phyloP scores from a whole-genome alignment of 345 rosid species.

The Eucalyptus sp. region DNA sequence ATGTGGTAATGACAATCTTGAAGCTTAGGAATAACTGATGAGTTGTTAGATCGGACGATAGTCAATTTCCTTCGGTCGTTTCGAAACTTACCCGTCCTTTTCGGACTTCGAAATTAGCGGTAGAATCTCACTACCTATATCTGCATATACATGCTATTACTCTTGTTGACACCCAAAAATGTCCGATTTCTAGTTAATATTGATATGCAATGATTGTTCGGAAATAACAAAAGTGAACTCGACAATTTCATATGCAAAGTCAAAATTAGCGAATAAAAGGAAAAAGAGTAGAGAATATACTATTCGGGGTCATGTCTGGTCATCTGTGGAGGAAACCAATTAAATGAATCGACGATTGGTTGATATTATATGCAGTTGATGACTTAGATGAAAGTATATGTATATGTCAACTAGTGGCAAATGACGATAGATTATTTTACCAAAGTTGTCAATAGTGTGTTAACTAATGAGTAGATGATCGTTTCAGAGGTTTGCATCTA shows the following conservation, averaged over 20 bases:
- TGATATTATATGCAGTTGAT: too few relatives aligned
- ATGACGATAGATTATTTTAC: fast-evolving
- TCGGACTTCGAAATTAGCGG: background rate
- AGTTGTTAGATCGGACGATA: background rate
- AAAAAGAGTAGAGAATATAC: too few relatives aligned
- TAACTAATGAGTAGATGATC: too few relatives aligned
- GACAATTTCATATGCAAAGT: fast-evolving
- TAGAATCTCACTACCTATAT: background rate
- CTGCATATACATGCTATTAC: background rate
- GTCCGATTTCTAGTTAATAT: too few relatives aligned
- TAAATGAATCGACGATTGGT: fast-evolving
- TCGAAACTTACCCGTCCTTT: too few relatives aligned
- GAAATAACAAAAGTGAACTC: too few relatives aligned
- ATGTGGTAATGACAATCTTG: background rate
- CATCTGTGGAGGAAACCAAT: too few relatives aligned
- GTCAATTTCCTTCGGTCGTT: background rate
- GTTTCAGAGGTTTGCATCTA: fast-evolving
- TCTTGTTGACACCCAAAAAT: too few relatives aligned
- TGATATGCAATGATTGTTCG: fast-evolving
- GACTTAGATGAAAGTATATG: too few relatives aligned
- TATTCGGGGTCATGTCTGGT: fast-evolving
- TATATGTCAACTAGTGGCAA: too few relatives aligned
- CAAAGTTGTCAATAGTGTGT: fast-evolving
- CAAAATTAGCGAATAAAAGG: fast-evolving
- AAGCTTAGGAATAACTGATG: background rate